Base-by-base conservation (phyloP, 345 rosid genomes). In the Leavenworthia alabamica region DNA sequence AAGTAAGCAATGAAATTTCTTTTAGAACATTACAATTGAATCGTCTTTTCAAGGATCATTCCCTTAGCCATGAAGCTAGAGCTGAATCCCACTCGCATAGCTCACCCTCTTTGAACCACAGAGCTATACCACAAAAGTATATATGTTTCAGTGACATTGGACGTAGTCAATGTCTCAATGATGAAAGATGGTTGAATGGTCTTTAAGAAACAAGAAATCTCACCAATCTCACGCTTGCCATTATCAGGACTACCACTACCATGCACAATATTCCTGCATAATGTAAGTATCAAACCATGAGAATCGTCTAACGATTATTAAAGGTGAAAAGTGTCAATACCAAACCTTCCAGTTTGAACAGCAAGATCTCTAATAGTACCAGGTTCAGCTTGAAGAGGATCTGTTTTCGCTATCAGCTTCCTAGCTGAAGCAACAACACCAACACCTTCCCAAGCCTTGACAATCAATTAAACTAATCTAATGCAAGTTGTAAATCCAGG, bases 171-270 rank as follows among this genome's bases (percentile, higher is more conserved):
- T n/a, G n/a, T n/a, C n/a, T n/a, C n/a, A n/a, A n/a, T n/a, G n/a
- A n/a, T n/a, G n/a, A n/a, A n/a, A n/a, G n/a, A n/a, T n/a, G n/a
- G n/a, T n/a, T n/a, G n/a, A n/a, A n/a, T n/a, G n/a, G n/a, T n/a
- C n/a, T n/a, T n/a, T n/a, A 7, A 42, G 58, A 50, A 44, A 27
- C n/a, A 41, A 48, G 59, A 43, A 43, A 32, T 5, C 68, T 68
- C 71, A 88, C 98, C 96, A 49, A 85, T 77, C 79, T 89, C 97
- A 51, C 97, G 95, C 76, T 81, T 74, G 67, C 97, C 97, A 66
- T 93, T 93, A 48, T 89, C 96, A 62, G 91, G 94, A 77, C 97
- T 93, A 71, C 86, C 97, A 69, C 99, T 93, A 37, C 99, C 99
- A 71, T 93, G 99, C 52, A 93, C 75, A 27, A 86, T 87, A 69